Evolutionary conservation across 441 rosid species (phyloP).

Genomic region (Lagerstroemia fauriei): DNA sequence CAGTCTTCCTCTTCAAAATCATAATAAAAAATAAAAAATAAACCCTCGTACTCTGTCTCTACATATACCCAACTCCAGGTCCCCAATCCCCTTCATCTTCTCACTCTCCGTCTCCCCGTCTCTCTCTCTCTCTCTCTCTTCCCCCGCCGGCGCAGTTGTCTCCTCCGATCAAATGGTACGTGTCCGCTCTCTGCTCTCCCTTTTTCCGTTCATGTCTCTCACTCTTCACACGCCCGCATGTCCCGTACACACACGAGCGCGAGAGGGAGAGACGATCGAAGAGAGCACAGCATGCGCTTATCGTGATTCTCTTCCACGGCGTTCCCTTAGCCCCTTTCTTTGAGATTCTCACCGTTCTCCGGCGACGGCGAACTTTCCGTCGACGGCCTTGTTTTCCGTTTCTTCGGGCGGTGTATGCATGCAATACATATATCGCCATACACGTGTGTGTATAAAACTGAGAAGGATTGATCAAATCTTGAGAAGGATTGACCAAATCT

Average conservation of each 20-base stretch:
- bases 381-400: no score
- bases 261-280: no score
- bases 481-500: no score
- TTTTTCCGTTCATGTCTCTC: neutral
- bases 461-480: no score
- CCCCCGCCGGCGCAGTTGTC: neutral
- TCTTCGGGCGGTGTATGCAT: no score
- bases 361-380: neutral
- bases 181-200: neutral
- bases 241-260: no score
- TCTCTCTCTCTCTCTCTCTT: neutral
- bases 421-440: no score
- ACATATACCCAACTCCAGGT: neutral
- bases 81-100: neutral
- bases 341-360: neutral
- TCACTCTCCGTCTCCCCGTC: neutral
- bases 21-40: no score
- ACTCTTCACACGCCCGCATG: neutral
- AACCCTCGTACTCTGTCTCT: neutral
- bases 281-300: no score
- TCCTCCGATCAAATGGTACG: neutral
- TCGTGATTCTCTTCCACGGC: neutral
- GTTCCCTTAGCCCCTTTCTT: neutral
- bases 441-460: no score
- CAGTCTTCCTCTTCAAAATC: no score